A percentile compares a stretch with the other conserved stretches of the same genome.
Evolutionary conservation across 164 flowering plant genomes (phyloP).

Genomic region (Vitis vinifera): DNA sequence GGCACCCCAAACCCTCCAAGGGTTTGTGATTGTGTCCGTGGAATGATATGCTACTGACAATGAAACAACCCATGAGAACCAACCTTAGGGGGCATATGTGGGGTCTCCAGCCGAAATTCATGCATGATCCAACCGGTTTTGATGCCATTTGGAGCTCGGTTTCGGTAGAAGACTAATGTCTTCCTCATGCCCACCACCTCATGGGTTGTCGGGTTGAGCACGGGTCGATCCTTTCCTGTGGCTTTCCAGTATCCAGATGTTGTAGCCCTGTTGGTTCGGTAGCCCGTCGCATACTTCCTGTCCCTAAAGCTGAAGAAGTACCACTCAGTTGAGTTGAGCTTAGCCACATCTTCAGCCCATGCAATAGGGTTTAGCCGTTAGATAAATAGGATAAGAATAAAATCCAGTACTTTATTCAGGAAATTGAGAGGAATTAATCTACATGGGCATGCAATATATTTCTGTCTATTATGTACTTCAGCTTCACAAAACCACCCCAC

Average conservation of each 20-base stretch:
- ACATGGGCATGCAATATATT: too few relatives aligned
- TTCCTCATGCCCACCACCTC: conserved; percentile 76
- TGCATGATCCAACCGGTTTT: conserved; percentile 94
- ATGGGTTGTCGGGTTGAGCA: conserved; percentile 44
- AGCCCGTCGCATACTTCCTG: conserved; percentile 78
- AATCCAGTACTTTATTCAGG: too few relatives aligned
- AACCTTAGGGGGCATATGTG: conserved; percentile 72
- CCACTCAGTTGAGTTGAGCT: conserved; percentile 82
- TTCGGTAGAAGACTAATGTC: conserved; percentile 73
- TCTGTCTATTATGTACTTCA: too few relatives aligned
- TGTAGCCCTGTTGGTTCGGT: conserved; percentile 74
- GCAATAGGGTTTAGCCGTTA: not conserved
- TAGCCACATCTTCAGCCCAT: conserved; percentile 56
- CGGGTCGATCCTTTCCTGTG: conserved; percentile 77
- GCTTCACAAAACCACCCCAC: too few relatives aligned
- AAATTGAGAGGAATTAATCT: not conserved
- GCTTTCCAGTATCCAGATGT: conserved; percentile 88
- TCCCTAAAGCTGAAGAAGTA: conserved; percentile 92
- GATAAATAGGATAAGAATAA: too few relatives aligned
- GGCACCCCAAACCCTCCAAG: too few relatives aligned
- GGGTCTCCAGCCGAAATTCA: conserved; percentile 77
- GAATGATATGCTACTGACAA: too few relatives aligned
- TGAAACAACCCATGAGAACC: not conserved
- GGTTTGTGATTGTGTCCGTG: too few relatives aligned
- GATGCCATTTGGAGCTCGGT: conserved; percentile 80